Base-by-base conservation (phyloP, 202 grass and related monocot genomes). In the Saccharum hybrid region DNA sequence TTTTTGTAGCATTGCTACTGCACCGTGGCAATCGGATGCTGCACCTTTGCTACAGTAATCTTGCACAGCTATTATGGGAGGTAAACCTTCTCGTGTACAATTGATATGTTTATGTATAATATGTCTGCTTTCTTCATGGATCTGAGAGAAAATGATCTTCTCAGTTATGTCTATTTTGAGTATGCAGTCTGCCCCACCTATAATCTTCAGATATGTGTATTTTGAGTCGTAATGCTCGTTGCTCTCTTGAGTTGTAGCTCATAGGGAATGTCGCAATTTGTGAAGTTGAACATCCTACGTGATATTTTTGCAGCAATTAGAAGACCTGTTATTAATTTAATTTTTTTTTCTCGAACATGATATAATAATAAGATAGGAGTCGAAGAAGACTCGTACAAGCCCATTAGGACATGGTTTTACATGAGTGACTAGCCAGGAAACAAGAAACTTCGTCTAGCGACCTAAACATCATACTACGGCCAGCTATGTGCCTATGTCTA, bases 1-100 rank as follows among this genome's bases (percentile, higher is more conserved):
- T 72, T 79, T 88, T n/a, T 9, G 21, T 48, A 57, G 10, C n/a
- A 57, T 68, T 28, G 86, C 74, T 66, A 15, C 80, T 66, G 67
- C 80, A 4, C 86, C 45, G 0, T 88, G 86, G 86, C 33, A 38
- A 74, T 30, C 57, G 40, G 13, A 82, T 13, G 74, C 1, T 56
- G 3, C 11, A 8, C 18, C 31, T 63, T 65, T 1, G 14, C 16
- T 39, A 66, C 23, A 0, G 3, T 59, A 59, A 42, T 13, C 48
- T 40, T 59, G 2, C 10, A 40, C 18, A 59, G 33, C 8, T 21
- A 59, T n/a, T 5, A 60, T 28, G 45, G 62, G 38, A 75, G 71
- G 19, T 74, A 75, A 26, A 8, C 42, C 4, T 40, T 8, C 42
- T 83, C 59, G 18, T 26, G 5, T 60, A 46, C 15, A 23, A 31